phyloP scores from a whole-genome alignment of 2,329 filamentous ascomycete genomes.

The Clonostachys solani region DNA sequence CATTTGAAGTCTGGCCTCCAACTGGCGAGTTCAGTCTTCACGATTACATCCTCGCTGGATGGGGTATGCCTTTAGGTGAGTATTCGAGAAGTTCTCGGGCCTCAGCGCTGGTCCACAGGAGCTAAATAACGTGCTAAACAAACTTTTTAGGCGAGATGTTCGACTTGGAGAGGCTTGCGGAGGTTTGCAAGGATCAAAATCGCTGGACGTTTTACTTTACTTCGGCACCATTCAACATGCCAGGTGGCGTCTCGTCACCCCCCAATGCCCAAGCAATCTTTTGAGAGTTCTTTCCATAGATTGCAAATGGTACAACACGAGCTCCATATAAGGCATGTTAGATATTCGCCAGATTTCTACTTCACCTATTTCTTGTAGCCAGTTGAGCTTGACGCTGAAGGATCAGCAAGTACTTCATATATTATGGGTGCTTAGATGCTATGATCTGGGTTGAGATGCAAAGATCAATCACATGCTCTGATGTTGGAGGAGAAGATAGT shows the following conservation, averaged over 20 bases:
- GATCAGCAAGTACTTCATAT: too few relatives aligned
- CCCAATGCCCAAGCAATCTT: constrained; percentile 38
- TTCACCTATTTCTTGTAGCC: too few relatives aligned
- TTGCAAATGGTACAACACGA: too few relatives aligned
- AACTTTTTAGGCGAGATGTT: constrained; percentile 1
- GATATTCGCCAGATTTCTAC: too few relatives aligned
- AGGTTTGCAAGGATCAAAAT: constrained; percentile 48
- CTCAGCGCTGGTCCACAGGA: constrained; percentile 19
- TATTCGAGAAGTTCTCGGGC: not conserved
- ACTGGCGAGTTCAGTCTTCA: constrained; percentile 20
- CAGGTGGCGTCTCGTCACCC: constrained; percentile 37
- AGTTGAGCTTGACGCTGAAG: too few relatives aligned
- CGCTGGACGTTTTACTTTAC: constrained; percentile 46
- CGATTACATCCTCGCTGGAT: constrained; percentile 41
- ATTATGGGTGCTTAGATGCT: too few relatives aligned
- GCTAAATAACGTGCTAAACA: not conserved
- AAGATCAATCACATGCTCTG: too few relatives aligned
- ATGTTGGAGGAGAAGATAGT: too few relatives aligned
- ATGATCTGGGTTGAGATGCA: too few relatives aligned
- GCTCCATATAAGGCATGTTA: too few relatives aligned
- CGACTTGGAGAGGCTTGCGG: constrained; percentile 16
- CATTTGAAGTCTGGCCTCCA: constrained; percentile 29
- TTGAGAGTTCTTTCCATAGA: constrained; percentile 6
- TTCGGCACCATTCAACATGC: constrained; percentile 41
- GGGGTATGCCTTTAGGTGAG: constrained; percentile 37